Base-by-base conservation (phyloP, 495 filamentous ascomycete genomes). In the Terfezia boudieri region DNA sequence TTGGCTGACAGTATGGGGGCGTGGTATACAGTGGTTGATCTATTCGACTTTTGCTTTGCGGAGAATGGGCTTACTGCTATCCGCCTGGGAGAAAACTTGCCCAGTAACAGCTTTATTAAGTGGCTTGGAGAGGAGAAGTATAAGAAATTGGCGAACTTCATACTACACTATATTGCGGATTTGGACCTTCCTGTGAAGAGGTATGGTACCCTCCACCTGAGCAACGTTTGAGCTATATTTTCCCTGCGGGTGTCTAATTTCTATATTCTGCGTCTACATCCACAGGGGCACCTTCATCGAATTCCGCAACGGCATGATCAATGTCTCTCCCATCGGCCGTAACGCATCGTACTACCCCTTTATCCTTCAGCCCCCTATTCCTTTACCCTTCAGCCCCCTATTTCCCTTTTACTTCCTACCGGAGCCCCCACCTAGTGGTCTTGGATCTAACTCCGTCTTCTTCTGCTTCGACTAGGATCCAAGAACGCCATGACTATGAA, bases 281-380 rank as follows among this genome's bases (percentile, higher is more conserved):
- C n/a, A 17, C 11, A 61, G 89, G 49, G 90, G 90, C 59, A 98
- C 90, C 36, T 98, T 98, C 66, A 70, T 98, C 56, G 90, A 98
- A 73, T 98, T 94, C 73, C 76, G 84, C 56, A 93, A 89, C 65
- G 90, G 90, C 67, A 96, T 96, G 90, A 77, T 98, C 68, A 98
- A 98, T 60, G 72, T 98, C 59, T 82, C 77, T 38, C 90, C 90
- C 46, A 76, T 96, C 61, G 90, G 90, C n/a, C 75, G 90, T 53
- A 94, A 94, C 60, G 90, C 90, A 17, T 62, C 60, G 60, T 61
- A 61, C 53, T 36, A 16, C 23, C 36, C 55, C 8, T 8, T 6
- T 37, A 41, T 12, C 12, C 20, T 51, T 14, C 17, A 17, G 2
- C 12, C 16, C 9, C 49, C 9, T 55, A 36, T 8, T 36, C 26